Evolutionary conservation across 2,329 filamentous ascomycete species (phyloP).

Genomic region (Macroventuria anomochaeta): DNA sequence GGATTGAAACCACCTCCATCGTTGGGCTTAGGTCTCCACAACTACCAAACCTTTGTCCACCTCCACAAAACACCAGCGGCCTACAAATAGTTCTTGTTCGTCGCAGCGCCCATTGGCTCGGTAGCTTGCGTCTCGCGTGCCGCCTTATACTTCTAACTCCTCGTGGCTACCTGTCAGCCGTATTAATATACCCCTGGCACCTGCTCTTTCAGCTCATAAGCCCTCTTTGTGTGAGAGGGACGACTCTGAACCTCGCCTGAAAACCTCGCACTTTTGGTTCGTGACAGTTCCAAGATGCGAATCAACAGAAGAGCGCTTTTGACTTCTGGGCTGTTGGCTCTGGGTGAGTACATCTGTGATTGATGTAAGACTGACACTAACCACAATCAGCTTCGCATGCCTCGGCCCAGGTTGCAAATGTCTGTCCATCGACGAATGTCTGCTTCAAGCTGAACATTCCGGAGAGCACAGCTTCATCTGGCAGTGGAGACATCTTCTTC

Average conservation of each 20-base stretch:
- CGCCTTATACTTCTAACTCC: neutral
- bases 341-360: constrained; percentile 28
- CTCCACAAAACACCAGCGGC: constrained; percentile 14
- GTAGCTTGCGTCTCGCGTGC: constrained; percentile 8
- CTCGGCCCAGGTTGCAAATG: constrained; percentile 41
- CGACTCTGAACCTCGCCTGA: neutral
- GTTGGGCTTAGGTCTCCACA: constrained; percentile 5
- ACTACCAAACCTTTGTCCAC: constrained; percentile 22
- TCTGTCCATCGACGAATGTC: constrained; percentile 41
- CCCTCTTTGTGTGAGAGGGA: neutral
- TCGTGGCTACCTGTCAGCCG: constrained; percentile 9
- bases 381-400: constrained; percentile 30
- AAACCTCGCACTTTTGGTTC: neutral
- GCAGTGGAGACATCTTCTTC: constrained; percentile 64
- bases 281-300: constrained; percentile 20
- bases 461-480: constrained; percentile 57
- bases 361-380: constrained; percentile 21
- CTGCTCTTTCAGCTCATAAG: constrained; percentile 8
- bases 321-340: constrained; percentile 31
- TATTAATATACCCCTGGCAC: constrained; percentile 16
- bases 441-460: constrained; percentile 64
- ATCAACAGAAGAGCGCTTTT: constrained; percentile 18
- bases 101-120: constrained; percentile 9
- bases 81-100: constrained; percentile 1
- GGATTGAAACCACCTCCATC: constrained; percentile 1